These are phyloP conservation scores for Aspergillus sparsus DNA, from an alignment of 495 filamentous ascomycete species.

Conservation along the genomic window DNA sequence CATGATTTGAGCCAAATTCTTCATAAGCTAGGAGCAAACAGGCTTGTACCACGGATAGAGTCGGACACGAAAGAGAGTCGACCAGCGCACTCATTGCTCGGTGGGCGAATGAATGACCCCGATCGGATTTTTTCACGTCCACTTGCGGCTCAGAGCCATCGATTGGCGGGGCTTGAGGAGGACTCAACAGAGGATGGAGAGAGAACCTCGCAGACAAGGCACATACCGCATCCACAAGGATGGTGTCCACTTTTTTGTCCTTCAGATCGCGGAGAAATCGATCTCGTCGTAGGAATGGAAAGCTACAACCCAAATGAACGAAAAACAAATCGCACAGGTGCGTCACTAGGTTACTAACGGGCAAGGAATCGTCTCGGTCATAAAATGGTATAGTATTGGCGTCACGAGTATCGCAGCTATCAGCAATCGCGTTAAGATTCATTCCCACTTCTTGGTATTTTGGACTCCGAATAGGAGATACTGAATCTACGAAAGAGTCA, in stretches of 20 bases:
- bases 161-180: slow-evolving; percentile 51
- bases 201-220: slow-evolving; percentile 81
- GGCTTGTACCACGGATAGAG: slow-evolving; percentile 75
- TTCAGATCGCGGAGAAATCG: slow-evolving; percentile 69
- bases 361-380: slow-evolving; percentile 65
- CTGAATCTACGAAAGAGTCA: slow-evolving; percentile 29
- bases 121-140: slow-evolving; percentile 48
- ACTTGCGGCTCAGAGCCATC: slow-evolving; percentile 45
- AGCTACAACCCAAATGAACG: slow-evolving; percentile 74
- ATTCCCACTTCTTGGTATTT: slow-evolving; percentile 29
- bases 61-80: slow-evolving; percentile 76
- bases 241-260: slow-evolving; percentile 77
- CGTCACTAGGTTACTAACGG: slow-evolving; percentile 69
- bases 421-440: slow-evolving; percentile 34
- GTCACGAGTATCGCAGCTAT: slow-evolving; percentile 49
- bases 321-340: slow-evolving; percentile 79
- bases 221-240: slow-evolving; percentile 84
- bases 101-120: slow-evolving; percentile 73
- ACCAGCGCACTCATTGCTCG: slow-evolving; percentile 72
- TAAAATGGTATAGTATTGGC: slow-evolving; percentile 76
- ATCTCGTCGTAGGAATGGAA: slow-evolving; percentile 72
- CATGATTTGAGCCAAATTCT: slow-evolving; percentile 80
- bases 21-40: slow-evolving; percentile 81
- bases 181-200: slow-evolving; percentile 60
- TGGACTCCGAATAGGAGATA: slow-evolving; percentile 41